A percentile compares a stretch with the other conserved stretches of the same genome.
phyloP scores from a whole-genome alignment of 805 yeast genomes.

The Millerozyma acaciae region DNA sequence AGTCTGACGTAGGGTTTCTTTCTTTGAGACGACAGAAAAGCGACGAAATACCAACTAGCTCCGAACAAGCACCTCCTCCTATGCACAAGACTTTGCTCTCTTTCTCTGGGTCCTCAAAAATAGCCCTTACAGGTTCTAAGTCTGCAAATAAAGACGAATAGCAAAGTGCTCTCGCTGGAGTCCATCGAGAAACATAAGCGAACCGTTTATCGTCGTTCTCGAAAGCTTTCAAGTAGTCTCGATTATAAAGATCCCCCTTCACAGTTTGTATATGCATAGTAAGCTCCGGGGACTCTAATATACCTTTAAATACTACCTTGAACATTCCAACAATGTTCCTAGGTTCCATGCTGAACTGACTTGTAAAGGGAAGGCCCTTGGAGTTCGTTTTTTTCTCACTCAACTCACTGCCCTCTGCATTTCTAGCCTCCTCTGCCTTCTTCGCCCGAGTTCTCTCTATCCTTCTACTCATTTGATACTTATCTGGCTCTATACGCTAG shows the following conservation, averaged over 20 bases:
- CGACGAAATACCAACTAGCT: slow-evolving; percentile 61
- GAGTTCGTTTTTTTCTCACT: slow-evolving; percentile 6
- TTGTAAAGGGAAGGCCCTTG: slow-evolving; percentile 32
- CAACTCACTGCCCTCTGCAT: slow-evolving; percentile 2
- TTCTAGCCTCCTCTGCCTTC: slow-evolving; percentile 9
- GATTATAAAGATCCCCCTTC: slow-evolving; percentile 61
- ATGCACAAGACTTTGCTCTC: slow-evolving; percentile 50
- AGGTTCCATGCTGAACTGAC: slow-evolving; percentile 30
- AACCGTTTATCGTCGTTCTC: slow-evolving; percentile 56
- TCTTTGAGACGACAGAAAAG: slow-evolving; percentile 45
- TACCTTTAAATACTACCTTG: slow-evolving; percentile 25
- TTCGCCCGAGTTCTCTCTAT: slow-evolving; percentile 25
- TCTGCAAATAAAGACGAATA: slow-evolving; percentile 64
- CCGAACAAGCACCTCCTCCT: slow-evolving; percentile 93
- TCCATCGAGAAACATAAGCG: slow-evolving; percentile 83
- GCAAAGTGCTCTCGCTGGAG: slow-evolving; percentile 76
- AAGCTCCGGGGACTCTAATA: slow-evolving; percentile 33
- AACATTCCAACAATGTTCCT: slow-evolving; percentile 35
- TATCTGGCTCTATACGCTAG: too few species aligned
- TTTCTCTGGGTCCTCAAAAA: slow-evolving; percentile 29
- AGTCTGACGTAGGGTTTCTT: slow-evolving; percentile 25
- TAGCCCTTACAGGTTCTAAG: slow-evolving; percentile 37
- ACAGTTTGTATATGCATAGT: slow-evolving; percentile 57
- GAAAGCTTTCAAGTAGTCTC: slow-evolving; percentile 73
- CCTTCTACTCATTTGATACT: slow-evolving; percentile 30